phyloP scores from a whole-genome alignment of 83 land plant species.

The Thuja plicata region DNA sequence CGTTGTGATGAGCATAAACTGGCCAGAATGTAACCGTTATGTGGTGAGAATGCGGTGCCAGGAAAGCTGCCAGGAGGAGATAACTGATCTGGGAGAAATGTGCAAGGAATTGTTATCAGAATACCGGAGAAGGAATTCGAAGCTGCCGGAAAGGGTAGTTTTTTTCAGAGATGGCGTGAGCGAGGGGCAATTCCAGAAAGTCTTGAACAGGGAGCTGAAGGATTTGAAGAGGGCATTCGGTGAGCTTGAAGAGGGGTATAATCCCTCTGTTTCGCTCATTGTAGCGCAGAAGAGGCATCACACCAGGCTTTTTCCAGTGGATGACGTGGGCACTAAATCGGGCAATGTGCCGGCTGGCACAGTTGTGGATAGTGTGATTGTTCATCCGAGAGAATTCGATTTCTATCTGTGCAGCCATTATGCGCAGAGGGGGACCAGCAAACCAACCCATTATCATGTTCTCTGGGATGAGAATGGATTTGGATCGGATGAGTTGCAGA shows the following conservation, averaged over 20 bases:
- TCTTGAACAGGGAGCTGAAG: constrained; percentile 54
- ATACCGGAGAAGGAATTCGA: constrained; percentile 11
- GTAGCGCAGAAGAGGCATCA: constrained; percentile 81
- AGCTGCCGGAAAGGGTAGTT: constrained; percentile 30
- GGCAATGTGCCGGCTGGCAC: constrained; percentile 69
- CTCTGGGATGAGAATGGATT: constrained; percentile 69
- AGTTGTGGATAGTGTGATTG: constrained; percentile 62
- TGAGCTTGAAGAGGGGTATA: constrained; percentile 3
- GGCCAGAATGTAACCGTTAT: constrained; percentile 74
- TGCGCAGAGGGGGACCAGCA: constrained; percentile 68
- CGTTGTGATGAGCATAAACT: constrained; percentile 74
- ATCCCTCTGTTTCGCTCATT: constrained; percentile 60
- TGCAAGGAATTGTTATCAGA: constrained; percentile 42
- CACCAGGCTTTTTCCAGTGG: constrained; percentile 62
- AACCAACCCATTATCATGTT: constrained; percentile 72
- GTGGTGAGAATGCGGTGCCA: constrained; percentile 62
- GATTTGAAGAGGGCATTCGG: constrained; percentile 31
- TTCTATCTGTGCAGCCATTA: constrained; percentile 79
- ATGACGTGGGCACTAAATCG: constrained; percentile 20
- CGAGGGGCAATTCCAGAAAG: constrained; percentile 73
- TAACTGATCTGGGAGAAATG: constrained; percentile 51
- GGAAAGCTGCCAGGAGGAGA: constrained; percentile 52
- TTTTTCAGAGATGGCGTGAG: constrained; percentile 82
- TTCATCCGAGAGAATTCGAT: constrained; percentile 68
- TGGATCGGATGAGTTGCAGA: constrained; percentile 58